Base-by-base conservation (phyloP, 805 yeast genomes). In the Jamesozyma hellenica region DNA sequence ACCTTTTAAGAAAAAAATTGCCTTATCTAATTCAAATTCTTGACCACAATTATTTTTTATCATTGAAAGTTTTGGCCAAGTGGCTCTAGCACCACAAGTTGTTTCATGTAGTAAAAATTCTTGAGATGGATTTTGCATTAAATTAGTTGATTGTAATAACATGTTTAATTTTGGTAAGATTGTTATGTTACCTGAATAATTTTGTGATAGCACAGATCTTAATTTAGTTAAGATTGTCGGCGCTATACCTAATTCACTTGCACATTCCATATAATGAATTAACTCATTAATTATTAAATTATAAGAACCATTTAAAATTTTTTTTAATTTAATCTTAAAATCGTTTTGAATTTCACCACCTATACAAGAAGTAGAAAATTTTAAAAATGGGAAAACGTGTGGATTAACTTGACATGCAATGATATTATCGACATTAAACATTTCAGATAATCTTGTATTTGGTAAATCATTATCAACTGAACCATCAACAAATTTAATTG, bases 351-450 rank as follows among this genome's bases (percentile, higher is more conserved):
- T 63, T 46, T 74, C 79, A 7, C 84, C 84, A 11, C 86, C 87
- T 16, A 77, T 77, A 55, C 77, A 74, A 16, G 79, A 74, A 4
- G 79, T 70, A 0, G 87, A 77, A 39, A 78, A 44, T 48, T 77
- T 78, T 50, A 92, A 67, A 37, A 90, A 72, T 0, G 98, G 98
- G 2, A 83, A 84, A 13, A 92, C 94, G 57, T 92, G 98, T 0
- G 96, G 94, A 55, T 92, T 92, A 1, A 92, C 98, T 58, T 92
- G 99, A 34, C 95, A 90, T 0, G 96, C 98, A 50, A 92, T 87
- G 45, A 92, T 88, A 59, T 92, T 96, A 57, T 92, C 95, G 25
- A 92, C 96, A 54, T 92, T 90, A 60, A 92, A 92, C 95, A 92
- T 87, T 56, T 92, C 98, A 16, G 94, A 81, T 17, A 92, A 67